phyloP scores from a whole-genome alignment of 108 stramenopile species.

The Skeletonema menzelii region DNA sequence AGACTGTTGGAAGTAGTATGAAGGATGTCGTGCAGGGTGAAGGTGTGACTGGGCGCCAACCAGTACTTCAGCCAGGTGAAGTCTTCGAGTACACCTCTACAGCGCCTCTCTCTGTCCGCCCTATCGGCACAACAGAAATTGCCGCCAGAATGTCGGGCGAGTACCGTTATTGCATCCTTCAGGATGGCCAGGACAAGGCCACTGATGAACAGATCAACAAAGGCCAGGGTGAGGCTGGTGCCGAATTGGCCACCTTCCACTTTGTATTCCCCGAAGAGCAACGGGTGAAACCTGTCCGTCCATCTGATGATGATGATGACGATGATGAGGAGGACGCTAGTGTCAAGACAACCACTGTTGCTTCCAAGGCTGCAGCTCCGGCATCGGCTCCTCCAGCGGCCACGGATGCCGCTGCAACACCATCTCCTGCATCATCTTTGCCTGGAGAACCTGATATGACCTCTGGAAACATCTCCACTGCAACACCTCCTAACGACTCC shows the following conservation, averaged over 20 bases:
- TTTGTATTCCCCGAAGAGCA: conserved; percentile 89
- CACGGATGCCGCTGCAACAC: conserved; percentile 11
- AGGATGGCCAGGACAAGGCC: conserved; percentile 70
- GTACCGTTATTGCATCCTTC: conserved; percentile 69
- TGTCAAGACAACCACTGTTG: conserved; percentile 18
- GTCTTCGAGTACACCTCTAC: conserved; percentile 93
- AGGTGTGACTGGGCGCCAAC: conserved; percentile 91
- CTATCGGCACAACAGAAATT: conserved; percentile 81
- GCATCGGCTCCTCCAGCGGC: conserved; percentile 27
- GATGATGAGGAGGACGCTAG: conserved; percentile 77
- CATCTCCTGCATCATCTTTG: conserved; percentile 59
- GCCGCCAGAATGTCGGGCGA: conserved; percentile 87
- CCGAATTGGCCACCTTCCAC: conserved; percentile 77
- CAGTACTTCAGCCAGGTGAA: conserved; percentile 89
- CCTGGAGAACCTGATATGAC: conserved; percentile 87
- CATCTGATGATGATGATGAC: conserved; percentile 73
- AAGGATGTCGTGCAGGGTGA: conserved; percentile 91
- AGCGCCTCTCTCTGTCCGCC: conserved; percentile 77
- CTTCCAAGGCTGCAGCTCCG: conserved; percentile 24
- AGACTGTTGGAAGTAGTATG: conserved; percentile 83
- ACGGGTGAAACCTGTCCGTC: conserved; percentile 72
- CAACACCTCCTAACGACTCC: conserved; percentile 57
- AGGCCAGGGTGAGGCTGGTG: conserved; percentile 71
- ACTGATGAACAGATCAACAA: conserved; percentile 72
- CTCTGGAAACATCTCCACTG: conserved; percentile 60